These are phyloP conservation scores for Trypanosoma congolense DNA, from an alignment of 208 protist genomes.

Conservation along the genomic window DNA sequence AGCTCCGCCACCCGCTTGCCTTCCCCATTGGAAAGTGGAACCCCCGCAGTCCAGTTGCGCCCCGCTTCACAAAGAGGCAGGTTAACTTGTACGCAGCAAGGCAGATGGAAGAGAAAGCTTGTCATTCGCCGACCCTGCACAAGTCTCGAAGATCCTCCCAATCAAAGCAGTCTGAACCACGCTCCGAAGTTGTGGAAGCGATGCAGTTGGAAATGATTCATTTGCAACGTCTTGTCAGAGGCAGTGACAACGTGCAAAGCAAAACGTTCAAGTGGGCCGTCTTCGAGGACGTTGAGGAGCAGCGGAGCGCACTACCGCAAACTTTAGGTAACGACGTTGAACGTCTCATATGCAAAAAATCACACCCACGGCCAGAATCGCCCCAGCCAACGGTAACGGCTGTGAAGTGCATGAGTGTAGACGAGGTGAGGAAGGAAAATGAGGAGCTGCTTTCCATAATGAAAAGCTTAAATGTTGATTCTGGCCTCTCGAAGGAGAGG, in stretches of 20 bases:
- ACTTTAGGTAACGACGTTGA: background rate
- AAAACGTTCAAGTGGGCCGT: conserved; percentile 29
- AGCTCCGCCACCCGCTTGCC: conserved; percentile 25
- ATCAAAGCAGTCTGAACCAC: background rate
- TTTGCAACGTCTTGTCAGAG: conserved; percentile 42
- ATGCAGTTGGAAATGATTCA: conserved; percentile 46
- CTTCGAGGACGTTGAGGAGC: background rate
- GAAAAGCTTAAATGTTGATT: conserved; percentile 21
- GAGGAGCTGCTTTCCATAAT: conserved; percentile 50
- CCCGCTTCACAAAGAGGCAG: conserved; percentile 47
- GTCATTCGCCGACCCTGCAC: background rate
- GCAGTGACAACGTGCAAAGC: conserved; percentile 3
- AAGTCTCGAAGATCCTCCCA: background rate
- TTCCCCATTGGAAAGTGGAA: conserved; percentile 43
- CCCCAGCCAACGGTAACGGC: background rate
- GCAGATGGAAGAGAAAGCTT: background rate
- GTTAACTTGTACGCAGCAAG: conserved; percentile 46
- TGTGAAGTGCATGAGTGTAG: conserved; percentile 23
- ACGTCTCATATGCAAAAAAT: too few relatives aligned
- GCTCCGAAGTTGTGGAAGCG: conserved; percentile 22
- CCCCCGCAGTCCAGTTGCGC: conserved; percentile 12
- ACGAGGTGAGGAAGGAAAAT: conserved; percentile 45
- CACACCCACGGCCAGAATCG: too few relatives aligned
- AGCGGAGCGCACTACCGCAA: background rate
- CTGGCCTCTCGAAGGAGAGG: background rate